Evolutionary conservation across 1,139 yeast species (phyloP).

Genomic region (Magnusiomyces clavatus): DNA sequence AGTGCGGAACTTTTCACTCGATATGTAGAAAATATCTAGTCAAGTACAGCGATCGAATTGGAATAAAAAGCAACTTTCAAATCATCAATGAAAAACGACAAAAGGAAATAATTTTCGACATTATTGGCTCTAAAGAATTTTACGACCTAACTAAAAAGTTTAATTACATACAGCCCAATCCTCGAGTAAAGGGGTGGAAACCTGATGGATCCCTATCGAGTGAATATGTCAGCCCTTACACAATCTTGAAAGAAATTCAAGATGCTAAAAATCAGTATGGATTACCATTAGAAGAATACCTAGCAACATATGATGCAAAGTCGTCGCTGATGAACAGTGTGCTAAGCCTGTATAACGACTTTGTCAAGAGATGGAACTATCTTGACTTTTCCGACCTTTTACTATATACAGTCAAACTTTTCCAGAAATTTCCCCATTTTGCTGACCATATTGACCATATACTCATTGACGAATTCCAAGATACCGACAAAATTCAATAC

Average conservation of each 20-base stretch:
- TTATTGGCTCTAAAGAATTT: not conserved
- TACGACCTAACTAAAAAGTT: no score
- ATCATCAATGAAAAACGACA: not conserved
- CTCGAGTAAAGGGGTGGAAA: no score
- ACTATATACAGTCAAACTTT: conserved; percentile 44
- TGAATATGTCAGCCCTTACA: no score
- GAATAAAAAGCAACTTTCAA: not conserved
- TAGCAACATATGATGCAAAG: no score
- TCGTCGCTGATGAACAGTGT: no score
- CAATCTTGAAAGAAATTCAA: no score
- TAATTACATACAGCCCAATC: no score
- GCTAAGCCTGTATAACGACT: no score
- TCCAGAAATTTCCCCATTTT: conserved; percentile 41
- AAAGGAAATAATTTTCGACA: not conserved
- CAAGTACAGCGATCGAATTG: not conserved
- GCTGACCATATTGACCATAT: conserved; percentile 56
- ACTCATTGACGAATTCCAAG: conserved; percentile 91
- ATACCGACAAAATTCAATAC: conserved; percentile 73
- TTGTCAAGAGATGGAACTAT: conserved; percentile 2
- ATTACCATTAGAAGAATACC: no score
- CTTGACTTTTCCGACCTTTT: conserved; percentile 58
- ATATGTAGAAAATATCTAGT: not conserved
- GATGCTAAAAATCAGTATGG: no score
- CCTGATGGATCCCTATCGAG: no score
- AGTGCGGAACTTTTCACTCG: conserved; percentile 1